phyloP scores from a whole-genome alignment of 2,329 filamentous ascomycete species.

The Exophiala bonariae region DNA sequence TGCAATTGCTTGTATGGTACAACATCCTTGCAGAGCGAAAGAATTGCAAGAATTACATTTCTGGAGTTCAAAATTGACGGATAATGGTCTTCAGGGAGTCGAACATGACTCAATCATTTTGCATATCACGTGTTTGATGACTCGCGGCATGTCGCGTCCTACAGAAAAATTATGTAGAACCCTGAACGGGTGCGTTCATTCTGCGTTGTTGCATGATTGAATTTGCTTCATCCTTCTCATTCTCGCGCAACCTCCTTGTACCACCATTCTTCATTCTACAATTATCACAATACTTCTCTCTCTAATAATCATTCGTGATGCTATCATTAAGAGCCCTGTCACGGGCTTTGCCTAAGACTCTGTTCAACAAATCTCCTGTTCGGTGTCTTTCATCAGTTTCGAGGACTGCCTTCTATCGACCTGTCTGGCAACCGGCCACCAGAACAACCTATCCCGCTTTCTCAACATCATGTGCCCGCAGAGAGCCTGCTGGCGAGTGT shows the following conservation, averaged over 20 bases:
- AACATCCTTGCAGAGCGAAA: too few species aligned
- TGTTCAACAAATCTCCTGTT: conserved; percentile 58
- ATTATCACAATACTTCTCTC: neutral
- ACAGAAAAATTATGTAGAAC: too few species aligned
- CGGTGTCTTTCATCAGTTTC: conserved; percentile 51
- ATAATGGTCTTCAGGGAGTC: too few species aligned
- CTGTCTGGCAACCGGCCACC: conserved; percentile 46
- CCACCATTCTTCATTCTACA: too few species aligned
- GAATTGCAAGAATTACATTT: too few species aligned
- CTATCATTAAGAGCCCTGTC: conserved; percentile 66
- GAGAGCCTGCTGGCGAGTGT: conserved; percentile 49
- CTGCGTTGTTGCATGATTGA: too few species aligned
- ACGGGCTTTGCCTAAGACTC: conserved; percentile 66
- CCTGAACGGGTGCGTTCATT: too few species aligned
- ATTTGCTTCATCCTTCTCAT: conserved; percentile 5
- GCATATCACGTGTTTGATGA: too few species aligned
- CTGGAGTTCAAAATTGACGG: too few species aligned
- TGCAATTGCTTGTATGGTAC: too few species aligned
- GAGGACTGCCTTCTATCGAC: conserved; percentile 51
- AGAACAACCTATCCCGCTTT: conserved; percentile 46
- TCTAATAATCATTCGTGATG: conserved; percentile 51
- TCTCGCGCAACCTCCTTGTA: neutral
- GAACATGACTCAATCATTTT: too few species aligned
- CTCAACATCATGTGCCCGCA: conserved; percentile 44
- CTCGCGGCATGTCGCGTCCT: too few species aligned